Conservation (phyloP, 208 protist genomes). For the Leishmania aethiopica region DNA sequence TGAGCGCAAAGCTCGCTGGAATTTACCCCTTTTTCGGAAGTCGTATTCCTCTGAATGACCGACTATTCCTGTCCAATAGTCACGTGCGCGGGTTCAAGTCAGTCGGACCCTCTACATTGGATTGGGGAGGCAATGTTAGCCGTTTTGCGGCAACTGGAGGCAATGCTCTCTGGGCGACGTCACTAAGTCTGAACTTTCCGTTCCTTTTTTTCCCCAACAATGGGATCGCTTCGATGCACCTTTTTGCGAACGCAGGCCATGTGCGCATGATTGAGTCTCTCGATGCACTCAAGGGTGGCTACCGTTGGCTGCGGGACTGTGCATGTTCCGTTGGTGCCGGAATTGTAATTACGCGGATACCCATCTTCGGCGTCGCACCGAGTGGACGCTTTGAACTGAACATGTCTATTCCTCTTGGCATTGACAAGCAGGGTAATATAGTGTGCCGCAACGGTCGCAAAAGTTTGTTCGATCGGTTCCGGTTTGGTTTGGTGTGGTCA, state of each 20-base stretch:
- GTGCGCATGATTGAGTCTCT: conserved; percentile 61
- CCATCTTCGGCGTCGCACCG: conserved; percentile 70
- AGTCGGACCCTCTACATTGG: conserved; percentile 78
- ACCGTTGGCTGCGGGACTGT: conserved; percentile 59
- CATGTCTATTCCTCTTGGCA: conserved; percentile 65
- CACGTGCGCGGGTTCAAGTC: conserved; percentile 84
- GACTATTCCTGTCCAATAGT: conserved; percentile 80
- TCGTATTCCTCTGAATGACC: conserved; percentile 78
- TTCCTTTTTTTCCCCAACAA: conserved; percentile 83
- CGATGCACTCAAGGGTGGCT: conserved; percentile 45
- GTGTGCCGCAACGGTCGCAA: conserved; percentile 50
- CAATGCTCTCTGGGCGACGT: conserved; percentile 85
- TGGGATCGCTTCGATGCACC: conserved; percentile 79
- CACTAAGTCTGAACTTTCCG: conserved; percentile 82
- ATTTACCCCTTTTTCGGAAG: conserved; percentile 64
- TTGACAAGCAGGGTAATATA: conserved; percentile 62
- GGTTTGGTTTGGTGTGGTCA: conserved; percentile 87
- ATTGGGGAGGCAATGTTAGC: conserved; percentile 21
- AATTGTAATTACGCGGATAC: conserved; percentile 83
- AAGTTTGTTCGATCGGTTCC: conserved; percentile 68
- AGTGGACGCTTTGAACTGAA: conserved; percentile 88
- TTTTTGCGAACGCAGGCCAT: conserved; percentile 85
- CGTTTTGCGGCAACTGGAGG: conserved; percentile 80
- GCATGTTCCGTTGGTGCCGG: conserved; percentile 78
- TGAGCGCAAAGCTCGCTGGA: conserved; percentile 63